These are phyloP conservation scores for Colletotrichum spaethianum DNA, from an alignment of 2,329 filamentous ascomycete genomes.

Conservation along the genomic window DNA sequence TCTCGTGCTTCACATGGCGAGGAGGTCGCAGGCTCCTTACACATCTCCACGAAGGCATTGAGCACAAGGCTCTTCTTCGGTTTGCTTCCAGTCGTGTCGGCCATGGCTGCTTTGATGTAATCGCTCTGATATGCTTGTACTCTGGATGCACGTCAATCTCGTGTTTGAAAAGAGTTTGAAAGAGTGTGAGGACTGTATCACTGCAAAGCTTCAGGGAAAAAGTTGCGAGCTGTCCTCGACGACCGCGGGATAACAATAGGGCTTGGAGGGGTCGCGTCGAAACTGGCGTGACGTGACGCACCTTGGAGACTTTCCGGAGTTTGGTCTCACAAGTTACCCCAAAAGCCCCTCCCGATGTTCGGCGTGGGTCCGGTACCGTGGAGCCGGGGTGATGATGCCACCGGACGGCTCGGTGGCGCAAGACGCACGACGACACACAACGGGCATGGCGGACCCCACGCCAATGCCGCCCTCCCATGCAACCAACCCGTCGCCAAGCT, in stretches of 20 bases:
- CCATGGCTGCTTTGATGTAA: constrained; percentile 12
- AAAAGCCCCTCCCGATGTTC: constrained; percentile 39
- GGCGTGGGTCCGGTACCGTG: constrained; percentile 38
- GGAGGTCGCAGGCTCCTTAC: constrained; percentile 43
- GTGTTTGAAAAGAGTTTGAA: background rate
- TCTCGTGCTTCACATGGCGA: background rate
- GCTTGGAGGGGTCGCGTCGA: background rate
- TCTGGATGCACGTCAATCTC: background rate
- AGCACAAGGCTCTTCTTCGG: constrained; percentile 57
- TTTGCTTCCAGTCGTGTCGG: constrained; percentile 29
- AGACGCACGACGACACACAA: constrained; percentile 33
- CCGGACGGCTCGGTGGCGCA: constrained; percentile 39
- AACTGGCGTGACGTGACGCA: constrained; percentile 8
- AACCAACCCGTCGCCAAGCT: background rate
- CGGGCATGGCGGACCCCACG: constrained; percentile 1
- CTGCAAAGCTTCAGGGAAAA: background rate
- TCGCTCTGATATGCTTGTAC: background rate
- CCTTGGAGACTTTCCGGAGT: constrained; percentile 20
- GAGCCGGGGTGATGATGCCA: constrained; percentile 41
- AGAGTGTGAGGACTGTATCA: background rate
- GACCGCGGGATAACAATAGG: constrained; percentile 13
- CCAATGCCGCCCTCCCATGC: constrained; percentile 1
- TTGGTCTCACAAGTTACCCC: constrained; percentile 7
- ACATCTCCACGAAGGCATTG: constrained; percentile 60
- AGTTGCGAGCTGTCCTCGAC: background rate